Conservation (phyloP, 2,329 filamentous ascomycete genomes). For the Eutypa lata region DNA sequence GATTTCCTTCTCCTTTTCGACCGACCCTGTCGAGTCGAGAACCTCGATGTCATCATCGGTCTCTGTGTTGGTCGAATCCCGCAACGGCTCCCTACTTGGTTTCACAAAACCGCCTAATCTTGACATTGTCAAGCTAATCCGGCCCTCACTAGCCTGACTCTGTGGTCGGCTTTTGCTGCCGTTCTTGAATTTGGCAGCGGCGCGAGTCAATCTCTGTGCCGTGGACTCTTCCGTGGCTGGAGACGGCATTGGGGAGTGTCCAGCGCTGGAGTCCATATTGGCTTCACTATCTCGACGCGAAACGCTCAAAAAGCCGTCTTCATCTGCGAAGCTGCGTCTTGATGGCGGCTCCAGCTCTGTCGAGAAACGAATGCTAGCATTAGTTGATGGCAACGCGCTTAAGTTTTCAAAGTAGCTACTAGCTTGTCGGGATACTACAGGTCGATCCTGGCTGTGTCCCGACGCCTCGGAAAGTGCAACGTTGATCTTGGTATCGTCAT, state of each 20-base stretch:
- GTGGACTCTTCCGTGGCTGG: conserved; percentile 50
- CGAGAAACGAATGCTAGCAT: conserved; percentile 54
- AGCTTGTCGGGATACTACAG: conserved; percentile 31
- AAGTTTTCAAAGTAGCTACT: conserved; percentile 45
- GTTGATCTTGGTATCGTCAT: conserved; percentile 49
- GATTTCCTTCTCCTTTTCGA: conserved; percentile 19
- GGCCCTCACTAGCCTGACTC: conserved; percentile 57
- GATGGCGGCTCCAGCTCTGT: conserved; percentile 48
- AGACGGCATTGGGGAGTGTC: conserved; percentile 37
- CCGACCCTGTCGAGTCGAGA: conserved; percentile 11
- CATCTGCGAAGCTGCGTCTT: conserved; percentile 46
- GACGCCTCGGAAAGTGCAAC: conserved; percentile 31
- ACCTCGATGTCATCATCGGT: conserved; percentile 23
- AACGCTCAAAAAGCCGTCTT: conserved; percentile 34
- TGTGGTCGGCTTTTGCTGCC: conserved; percentile 50
- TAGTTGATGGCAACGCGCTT: conserved; percentile 30
- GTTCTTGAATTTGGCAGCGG: conserved; percentile 52
- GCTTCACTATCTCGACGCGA: conserved; percentile 48
- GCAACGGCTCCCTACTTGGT: conserved; percentile 47
- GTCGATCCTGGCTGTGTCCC: conserved; percentile 24
- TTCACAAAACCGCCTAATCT: conserved; percentile 52
- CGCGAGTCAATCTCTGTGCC: conserved; percentile 53
- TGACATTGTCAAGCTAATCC: conserved; percentile 56
- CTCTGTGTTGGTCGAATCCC: conserved; percentile 23
- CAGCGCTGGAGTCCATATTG: conserved; percentile 42